phyloP scores from a whole-genome alignment of 371 early-diverging fungal genomes.

The Zopfochytrium polystomum region DNA sequence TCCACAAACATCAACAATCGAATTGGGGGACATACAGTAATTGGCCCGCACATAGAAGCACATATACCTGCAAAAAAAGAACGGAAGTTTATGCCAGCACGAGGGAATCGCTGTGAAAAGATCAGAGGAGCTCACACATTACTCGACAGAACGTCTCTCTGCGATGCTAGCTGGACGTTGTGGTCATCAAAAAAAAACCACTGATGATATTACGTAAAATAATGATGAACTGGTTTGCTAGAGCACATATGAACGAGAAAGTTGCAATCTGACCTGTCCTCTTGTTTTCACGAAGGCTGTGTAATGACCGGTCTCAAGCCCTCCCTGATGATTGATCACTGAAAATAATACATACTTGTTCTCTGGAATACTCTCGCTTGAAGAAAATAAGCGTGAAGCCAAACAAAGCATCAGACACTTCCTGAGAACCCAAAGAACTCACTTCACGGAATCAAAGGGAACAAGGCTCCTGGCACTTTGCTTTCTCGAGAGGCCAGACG shows the following conservation, averaged over 20 bases:
- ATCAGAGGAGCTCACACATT: slow-evolving; percentile 60
- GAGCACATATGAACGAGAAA: neutral
- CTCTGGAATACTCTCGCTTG: slow-evolving; percentile 59
- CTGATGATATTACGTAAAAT: slow-evolving; percentile 34
- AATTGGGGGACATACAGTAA: slow-evolving; percentile 5
- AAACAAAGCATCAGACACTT: neutral
- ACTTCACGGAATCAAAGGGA: slow-evolving; percentile 28
- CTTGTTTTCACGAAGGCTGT: slow-evolving; percentile 76
- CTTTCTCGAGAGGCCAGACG: neutral
- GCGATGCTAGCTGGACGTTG: slow-evolving; percentile 64
- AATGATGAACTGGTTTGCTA: neutral
- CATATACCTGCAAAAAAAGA: slow-evolving; percentile 66
- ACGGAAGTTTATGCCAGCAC: neutral
- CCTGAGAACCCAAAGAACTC: slow-evolving; percentile 2
- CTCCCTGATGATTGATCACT: slow-evolving; percentile 87
- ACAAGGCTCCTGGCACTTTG: slow-evolving; percentile 8
- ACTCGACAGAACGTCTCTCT: slow-evolving; percentile 72
- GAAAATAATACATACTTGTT: slow-evolving; percentile 84
- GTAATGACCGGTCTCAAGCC: slow-evolving; percentile 92
- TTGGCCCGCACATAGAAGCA: slow-evolving; percentile 70
- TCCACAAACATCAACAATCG: too few relatives aligned
- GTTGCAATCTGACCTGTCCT: slow-evolving; percentile 58
- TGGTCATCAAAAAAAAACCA: slow-evolving; percentile 94
- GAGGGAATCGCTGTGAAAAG: neutral
- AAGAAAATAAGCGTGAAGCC: too few relatives aligned